Conservation (phyloP, 2,329 filamentous ascomycete genomes). For the Verticillium albo-atrum region DNA sequence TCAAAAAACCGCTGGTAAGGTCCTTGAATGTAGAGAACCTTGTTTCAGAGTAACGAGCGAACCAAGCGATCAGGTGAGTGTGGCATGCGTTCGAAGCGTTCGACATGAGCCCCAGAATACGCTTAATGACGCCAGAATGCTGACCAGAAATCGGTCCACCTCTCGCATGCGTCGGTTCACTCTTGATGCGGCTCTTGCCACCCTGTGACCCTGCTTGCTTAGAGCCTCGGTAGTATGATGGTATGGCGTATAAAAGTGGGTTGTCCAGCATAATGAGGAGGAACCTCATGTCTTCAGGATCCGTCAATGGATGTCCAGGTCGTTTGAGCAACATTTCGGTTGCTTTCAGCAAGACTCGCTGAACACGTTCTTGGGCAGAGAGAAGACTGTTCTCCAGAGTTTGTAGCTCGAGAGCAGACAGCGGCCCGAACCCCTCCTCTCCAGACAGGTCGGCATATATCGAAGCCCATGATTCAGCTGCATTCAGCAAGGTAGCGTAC, state of each 20-base stretch:
- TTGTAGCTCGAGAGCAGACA: slow-evolving; percentile 31
- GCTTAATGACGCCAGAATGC: slow-evolving; percentile 81
- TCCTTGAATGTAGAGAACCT: slow-evolving; percentile 74
- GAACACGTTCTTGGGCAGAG: slow-evolving; percentile 62
- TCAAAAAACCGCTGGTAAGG: slow-evolving; percentile 72
- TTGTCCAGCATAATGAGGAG: slow-evolving; percentile 75
- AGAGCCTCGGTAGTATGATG: slow-evolving; percentile 34
- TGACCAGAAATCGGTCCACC: slow-evolving; percentile 52
- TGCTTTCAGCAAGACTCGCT: slow-evolving; percentile 68
- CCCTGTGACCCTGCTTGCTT: slow-evolving; percentile 18
- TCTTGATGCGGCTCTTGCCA: slow-evolving; percentile 1
- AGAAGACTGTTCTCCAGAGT: slow-evolving; percentile 43
- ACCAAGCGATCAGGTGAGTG: slow-evolving; percentile 72
- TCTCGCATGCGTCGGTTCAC: slow-evolving; percentile 16
- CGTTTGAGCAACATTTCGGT: slow-evolving; percentile 77
- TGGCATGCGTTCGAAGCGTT: slow-evolving; percentile 74
- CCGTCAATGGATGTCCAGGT: slow-evolving; percentile 64
- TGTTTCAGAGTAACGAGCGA: slow-evolving; percentile 62
- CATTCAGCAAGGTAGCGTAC: slow-evolving; percentile 66
- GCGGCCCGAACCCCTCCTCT: slow-evolving; percentile 21
- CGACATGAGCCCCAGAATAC: slow-evolving; percentile 74
- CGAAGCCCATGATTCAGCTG: slow-evolving; percentile 62
- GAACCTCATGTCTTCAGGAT: slow-evolving; percentile 69
- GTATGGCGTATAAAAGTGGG: slow-evolving; percentile 60
- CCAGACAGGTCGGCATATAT: slow-evolving; percentile 49